phyloP scores from a whole-genome alignment of 2,329 filamentous ascomycete species.

The Monosporascus sp. region DNA sequence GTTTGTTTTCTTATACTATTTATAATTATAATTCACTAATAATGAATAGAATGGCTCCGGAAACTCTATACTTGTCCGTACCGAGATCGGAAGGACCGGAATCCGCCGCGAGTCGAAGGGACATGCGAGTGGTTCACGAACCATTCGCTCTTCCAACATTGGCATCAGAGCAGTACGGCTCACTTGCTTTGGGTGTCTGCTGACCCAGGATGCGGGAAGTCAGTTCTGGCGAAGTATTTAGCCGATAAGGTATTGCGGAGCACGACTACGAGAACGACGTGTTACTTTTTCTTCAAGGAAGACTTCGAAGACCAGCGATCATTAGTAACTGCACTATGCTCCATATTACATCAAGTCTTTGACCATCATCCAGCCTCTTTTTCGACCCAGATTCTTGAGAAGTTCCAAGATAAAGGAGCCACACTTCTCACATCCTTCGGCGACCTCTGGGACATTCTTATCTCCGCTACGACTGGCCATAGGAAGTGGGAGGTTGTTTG shows the following conservation, averaged over 20 bases:
- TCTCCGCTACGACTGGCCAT: slow-evolving; percentile 1
- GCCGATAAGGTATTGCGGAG: slow-evolving; percentile 24
- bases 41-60: not conserved
- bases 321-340: slow-evolving; percentile 25
- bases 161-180: slow-evolving; percentile 7
- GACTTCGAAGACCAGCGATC: slow-evolving; percentile 30
- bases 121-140: slow-evolving; percentile 17
- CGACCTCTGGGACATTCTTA: slow-evolving; percentile 28
- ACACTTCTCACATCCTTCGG: slow-evolving; percentile 15
- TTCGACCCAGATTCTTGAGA: slow-evolving; percentile 13
- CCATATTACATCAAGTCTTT: slow-evolving; percentile 35
- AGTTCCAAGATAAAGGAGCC: slow-evolving; percentile 12
- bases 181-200: slow-evolving; percentile 32
- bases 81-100: slow-evolving; percentile 21
- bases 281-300: slow-evolving; percentile 44
- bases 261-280: slow-evolving; percentile 16
- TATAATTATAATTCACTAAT: too few relatives aligned
- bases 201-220: slow-evolving; percentile 41
- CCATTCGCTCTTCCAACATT: slow-evolving; percentile 12
- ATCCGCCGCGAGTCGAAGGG: slow-evolving; percentile 26
- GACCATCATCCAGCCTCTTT: slow-evolving; percentile 15
- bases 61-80: slow-evolving; percentile 1
- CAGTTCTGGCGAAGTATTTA: slow-evolving; percentile 34
- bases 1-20: too few relatives aligned
- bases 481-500: slow-evolving; percentile 25